Base-by-base conservation (phyloP, 352 stramenopile species). In the Aphanomyces astaci region DNA sequence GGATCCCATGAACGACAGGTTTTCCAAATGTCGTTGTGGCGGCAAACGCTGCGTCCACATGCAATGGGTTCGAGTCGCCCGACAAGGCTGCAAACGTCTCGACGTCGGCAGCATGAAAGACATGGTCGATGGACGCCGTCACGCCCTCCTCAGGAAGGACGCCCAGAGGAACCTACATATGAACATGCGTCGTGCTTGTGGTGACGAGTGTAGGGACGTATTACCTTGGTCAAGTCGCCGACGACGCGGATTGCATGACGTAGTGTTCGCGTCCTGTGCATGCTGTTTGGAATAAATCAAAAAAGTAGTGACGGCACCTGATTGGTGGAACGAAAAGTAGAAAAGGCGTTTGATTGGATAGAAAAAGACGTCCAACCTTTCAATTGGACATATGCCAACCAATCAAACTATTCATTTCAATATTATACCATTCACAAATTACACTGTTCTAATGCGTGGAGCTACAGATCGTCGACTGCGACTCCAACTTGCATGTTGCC, bases 1-100 rank as follows among this genome's bases (percentile, higher is more conserved):
- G 78, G 62, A 92, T 83, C n/a, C 86, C 86, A 64, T 94, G 83
- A 33, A 94, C 86, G 30, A 94, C 75, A 0, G 83, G 82, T 28
- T 66, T 62, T 22, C 54, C 53, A 48, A 66, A 67, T 11, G 24
- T 24, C 15, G 62, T 68, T 39, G 78, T 75, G 9, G 33, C 55
- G 27, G 77, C 76, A 31, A 81, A 82, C 0, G 33, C 64, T 1
- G 78, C 72, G 68, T 92, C 82, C 22, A 86, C 76, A 65, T 94
- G 86, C 56, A 94, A 82, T 27, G 84, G 84, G 43, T 94, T 94
- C 55, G 73, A 79, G 67, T 94, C 86, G 25, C 86, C 81, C 19
- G 83, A 84, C 33, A 92, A 72, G 4, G 31, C 52, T 0, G 84
- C 80, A 54, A 94, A 94, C n/a, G 72, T 70, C 45, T 57, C 56